These are phyloP conservation scores for Phyllachora maydis DNA, from an alignment of 2,329 filamentous ascomycete genomes.

Conservation along the genomic window DNA sequence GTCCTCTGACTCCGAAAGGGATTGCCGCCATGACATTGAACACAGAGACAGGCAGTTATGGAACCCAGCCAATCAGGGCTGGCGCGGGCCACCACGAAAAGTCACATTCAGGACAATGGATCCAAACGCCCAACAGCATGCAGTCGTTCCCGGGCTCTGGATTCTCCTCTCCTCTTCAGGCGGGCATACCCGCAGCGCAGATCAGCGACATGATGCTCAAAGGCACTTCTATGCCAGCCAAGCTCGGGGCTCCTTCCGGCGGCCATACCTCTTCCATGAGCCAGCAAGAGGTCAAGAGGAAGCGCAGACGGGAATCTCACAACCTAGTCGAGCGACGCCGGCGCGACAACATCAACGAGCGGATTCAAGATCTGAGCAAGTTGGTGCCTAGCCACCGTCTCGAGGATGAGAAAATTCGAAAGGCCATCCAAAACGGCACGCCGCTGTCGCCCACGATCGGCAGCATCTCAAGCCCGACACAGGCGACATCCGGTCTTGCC, in stretches of 20 bases:
- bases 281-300: constrained; percentile 83
- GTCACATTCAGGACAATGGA: constrained; percentile 74
- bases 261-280: constrained; percentile 37
- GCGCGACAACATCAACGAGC: constrained; percentile 95
- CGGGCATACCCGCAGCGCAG: constrained; percentile 46
- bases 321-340: constrained; percentile 89
- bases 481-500: constrained; percentile 72
- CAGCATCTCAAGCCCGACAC: constrained; percentile 45
- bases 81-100: constrained; percentile 52
- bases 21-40: too few species aligned
- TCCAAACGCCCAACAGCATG: constrained; percentile 65
- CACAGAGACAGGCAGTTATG: constrained; percentile 46
- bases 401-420: constrained; percentile 92
- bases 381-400: constrained; percentile 81
- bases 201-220: constrained; percentile 82
- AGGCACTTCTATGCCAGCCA: constrained; percentile 75
- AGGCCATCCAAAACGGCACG: constrained; percentile 82
- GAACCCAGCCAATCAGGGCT: constrained; percentile 58
- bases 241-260: constrained; percentile 43
- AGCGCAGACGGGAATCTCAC: constrained; percentile 80
- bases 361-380: constrained; percentile 89
- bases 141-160: constrained; percentile 79
- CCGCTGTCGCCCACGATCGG: constrained; percentile 68
- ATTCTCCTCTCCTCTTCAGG: constrained; percentile 66
- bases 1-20: constrained; percentile 76